A percentile compares a stretch with the other conserved stretches of the same genome.
phyloP scores from a whole-genome alignment of 257 asterid genomes.

The Eucommia ulmoides region DNA sequence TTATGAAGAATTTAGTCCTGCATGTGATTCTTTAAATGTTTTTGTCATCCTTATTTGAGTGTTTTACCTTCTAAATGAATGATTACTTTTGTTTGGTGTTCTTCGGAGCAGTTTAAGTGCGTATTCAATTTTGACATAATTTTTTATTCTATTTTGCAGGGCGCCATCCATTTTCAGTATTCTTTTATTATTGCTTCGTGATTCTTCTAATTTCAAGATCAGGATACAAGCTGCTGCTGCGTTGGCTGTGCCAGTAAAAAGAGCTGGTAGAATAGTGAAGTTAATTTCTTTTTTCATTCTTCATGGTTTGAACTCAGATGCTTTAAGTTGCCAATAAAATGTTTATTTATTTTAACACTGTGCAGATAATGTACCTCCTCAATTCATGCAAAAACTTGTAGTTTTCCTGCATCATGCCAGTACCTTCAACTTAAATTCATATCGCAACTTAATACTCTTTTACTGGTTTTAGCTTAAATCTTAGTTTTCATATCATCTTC shows the following conservation, averaged over 20 bases:
- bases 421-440: no score
- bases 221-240: conserved; percentile 98
- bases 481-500: no score
- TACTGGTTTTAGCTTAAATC: no score
- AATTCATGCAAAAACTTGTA: background rate
- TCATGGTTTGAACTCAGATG: background rate
- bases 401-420: background rate
- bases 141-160: conserved; percentile 36
- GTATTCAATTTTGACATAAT: background rate
- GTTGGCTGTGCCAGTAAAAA: conserved; percentile 80
- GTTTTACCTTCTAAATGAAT: background rate
- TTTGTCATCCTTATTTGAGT: no score
- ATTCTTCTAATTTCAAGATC: conserved; percentile 87
- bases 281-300: background rate
- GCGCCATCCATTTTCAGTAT: conserved; percentile 76
- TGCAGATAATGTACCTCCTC: background rate
- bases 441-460: no score
- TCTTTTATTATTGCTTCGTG: conserved; percentile 75
- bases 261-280: conserved; percentile 36
- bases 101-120: background rate
- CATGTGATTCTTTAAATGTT: no score
- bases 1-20: no score
- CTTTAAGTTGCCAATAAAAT: no score
- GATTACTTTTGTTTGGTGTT: background rate
- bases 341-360: background rate